Base-by-base conservation (phyloP, 2,329 filamentous ascomycete genomes). In the Aspergillus versicolor region DNA sequence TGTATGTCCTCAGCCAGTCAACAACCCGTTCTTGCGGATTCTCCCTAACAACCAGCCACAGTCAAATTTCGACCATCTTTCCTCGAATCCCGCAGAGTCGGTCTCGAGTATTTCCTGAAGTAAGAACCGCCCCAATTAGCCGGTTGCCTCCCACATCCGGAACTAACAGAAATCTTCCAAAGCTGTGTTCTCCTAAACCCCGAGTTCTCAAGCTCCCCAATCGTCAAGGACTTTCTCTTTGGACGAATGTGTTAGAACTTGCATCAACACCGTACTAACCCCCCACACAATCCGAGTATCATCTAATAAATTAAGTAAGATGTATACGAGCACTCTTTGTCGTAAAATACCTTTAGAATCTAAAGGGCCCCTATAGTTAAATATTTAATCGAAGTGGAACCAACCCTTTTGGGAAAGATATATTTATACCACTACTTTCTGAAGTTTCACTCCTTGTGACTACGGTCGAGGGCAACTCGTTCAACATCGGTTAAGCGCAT, bases 71-170 rank as follows among this genome's bases (percentile, higher is more conserved):
- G 89, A 51, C 87, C 90, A 11, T 84, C 84, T 51, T 97, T 99
- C 72, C 81, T 99, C 17, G 92, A 97, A 73, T 88, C 88, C 69
- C 83, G 94, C 67, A 86, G 91, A 64, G 82, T 85, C 42, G 93
- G 92, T 5, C 79, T 99, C 58, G 88, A 91, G 70, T 96, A 97
- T 71, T 99, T 97, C 71, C 78, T 99, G 54, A 96, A 96, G 92
- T 96, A 78, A 59, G 41, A 48, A 38, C 38, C 11, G 13, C 21
- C 11, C 22, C n/a, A 32, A 8, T 17, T 4, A 49, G 55, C 62
- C 57, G 62, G 59, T 8, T 69, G 19, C 4, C n/a, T 27, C 15
- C 21, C 30, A 22, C 52, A 42, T 12, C 13, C 22, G 32, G 5
- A 22, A 40, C 56, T 61, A 45, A 61, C 52, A 41, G 43, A 3